These are phyloP conservation scores for Pyrenophora tritici-repentis DNA, from an alignment of 2,329 filamentous ascomycete genomes.

Conservation along the genomic window DNA sequence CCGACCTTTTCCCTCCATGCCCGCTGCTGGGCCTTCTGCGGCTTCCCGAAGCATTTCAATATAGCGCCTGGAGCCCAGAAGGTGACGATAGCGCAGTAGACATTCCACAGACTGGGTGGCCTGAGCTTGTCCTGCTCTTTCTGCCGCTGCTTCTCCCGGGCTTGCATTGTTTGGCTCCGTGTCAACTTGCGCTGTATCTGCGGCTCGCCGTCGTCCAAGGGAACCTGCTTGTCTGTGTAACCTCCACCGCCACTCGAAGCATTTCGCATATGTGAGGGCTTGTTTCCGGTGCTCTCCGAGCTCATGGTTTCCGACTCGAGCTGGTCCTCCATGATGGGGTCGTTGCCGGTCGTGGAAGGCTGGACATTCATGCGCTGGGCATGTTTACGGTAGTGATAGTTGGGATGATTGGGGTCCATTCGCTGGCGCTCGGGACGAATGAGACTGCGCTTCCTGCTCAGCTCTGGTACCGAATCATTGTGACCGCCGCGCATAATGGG, in stretches of 20 bases:
- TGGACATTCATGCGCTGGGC: conserved; percentile 88
- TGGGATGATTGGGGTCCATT: conserved; percentile 85
- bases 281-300: conserved; percentile 67
- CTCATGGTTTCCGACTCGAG: conserved; percentile 59
- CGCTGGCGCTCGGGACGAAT: conserved; percentile 86
- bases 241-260: conserved; percentile 45
- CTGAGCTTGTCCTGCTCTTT: conserved; percentile 68
- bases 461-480: conserved; percentile 51
- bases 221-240: conserved; percentile 47
- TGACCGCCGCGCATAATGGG: conserved; percentile 54
- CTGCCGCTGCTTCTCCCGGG: conserved; percentile 64
- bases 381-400: conserved; percentile 95
- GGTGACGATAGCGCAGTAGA: conserved; percentile 91
- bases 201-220: conserved; percentile 34
- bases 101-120: conserved; percentile 89
- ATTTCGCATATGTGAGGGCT: conserved; percentile 48
- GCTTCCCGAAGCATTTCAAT: conserved; percentile 82
- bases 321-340: conserved; percentile 79
- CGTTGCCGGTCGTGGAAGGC: conserved; percentile 90
- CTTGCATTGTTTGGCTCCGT: conserved; percentile 63
- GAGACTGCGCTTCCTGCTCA: conserved; percentile 80
- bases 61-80: conserved; percentile 92
- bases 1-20: conserved; percentile 99
- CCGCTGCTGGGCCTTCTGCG: conserved; percentile 80
- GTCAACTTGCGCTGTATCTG: conserved; percentile 65